Evolutionary conservation across 148 eudicot genomes (phyloP), one percentile per base, ranked within the genome.

Genomic region (Polygonum aviculare): DNA sequence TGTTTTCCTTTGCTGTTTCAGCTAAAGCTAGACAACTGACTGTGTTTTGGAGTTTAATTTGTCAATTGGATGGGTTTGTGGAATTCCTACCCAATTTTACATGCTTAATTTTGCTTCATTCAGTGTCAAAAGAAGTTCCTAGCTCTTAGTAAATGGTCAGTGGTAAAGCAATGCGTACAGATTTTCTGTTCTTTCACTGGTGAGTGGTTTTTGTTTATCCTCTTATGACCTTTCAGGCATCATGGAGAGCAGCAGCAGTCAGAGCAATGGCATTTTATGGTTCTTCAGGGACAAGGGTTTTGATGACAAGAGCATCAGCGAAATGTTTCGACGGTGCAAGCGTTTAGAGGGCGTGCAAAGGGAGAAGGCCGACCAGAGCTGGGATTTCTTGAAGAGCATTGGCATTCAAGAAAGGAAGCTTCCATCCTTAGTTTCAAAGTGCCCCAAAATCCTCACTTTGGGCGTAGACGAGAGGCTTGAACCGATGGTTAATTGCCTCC

Each of bases 391-490:
- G 79, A 87, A 41, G 86, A 86, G 86, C 83, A 87, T 93, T 1
- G 99, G 99, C 70, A 96, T 96, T 81, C 90, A 84, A 75, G 98
- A 96, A 72, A 80, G 99, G 62, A 93, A 93, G 77, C 93, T 96
- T 77, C 98, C 93, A 33, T 80, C 86, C 70, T 74, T 96, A 35
- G 84, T 96, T 9, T 49, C 77, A 36, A 96, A 88, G 77, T 96
- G 94, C 82, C 99, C 99, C 50, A 96, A 91, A 83, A 84, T 96
- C 74, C 94, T 96, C 22, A 81, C 99, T 35, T 85, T 93, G 38
- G 81, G 88, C 72, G 84, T 93, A 52, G 88, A 88, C 2, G 98
- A 93, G 77, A 91, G 90, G 55, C 90, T 96, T 11, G 84, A 93
- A 21, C 99, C 98, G 22, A 91, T 90, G 94, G 90, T 90, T 72